These are phyloP conservation scores for Colletotrichum siamense DNA, from an alignment of 2,329 filamentous ascomycete species.

Conservation along the genomic window DNA sequence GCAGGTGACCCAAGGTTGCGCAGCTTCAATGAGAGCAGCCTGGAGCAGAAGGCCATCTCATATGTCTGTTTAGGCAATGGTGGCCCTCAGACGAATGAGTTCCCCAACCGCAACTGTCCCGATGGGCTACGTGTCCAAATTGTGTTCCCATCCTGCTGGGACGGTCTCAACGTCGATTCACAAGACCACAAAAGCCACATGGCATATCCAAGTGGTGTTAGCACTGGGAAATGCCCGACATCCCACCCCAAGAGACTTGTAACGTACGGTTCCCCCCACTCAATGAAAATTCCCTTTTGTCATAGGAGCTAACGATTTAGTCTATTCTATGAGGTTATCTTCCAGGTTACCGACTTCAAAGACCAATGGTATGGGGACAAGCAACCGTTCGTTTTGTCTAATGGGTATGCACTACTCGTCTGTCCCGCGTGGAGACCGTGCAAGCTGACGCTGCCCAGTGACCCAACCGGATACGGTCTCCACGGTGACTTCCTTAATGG, in stretches of 20 bases:
- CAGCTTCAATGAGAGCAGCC: slow-evolving; percentile 48
- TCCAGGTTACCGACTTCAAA: slow-evolving; percentile 58
- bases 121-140: slow-evolving; percentile 57
- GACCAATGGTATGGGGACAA: slow-evolving; percentile 57
- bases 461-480: slow-evolving; percentile 69
- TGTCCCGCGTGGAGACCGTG: not conserved
- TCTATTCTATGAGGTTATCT: slow-evolving; percentile 65
- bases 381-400: slow-evolving; percentile 72
- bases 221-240: slow-evolving; percentile 54
- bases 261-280: slow-evolving; percentile 32
- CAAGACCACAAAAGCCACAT: slow-evolving; percentile 62
- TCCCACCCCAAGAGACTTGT: slow-evolving; percentile 60
- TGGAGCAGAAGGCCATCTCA: slow-evolving; percentile 56
- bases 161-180: slow-evolving; percentile 61
- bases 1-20: slow-evolving; percentile 57
- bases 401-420: slow-evolving; percentile 46
- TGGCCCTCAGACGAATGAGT: slow-evolving; percentile 49
- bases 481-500: slow-evolving; percentile 78
- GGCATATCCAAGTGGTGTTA: slow-evolving; percentile 51
- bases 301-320: not conserved
- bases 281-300: not conserved
- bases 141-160: slow-evolving; percentile 68
- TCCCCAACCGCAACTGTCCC: slow-evolving; percentile 62
- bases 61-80: slow-evolving; percentile 59
- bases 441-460: slow-evolving; percentile 43